Base-by-base conservation (phyloP, 176 grass and related monocot genomes). In the Eleusine indica region DNA sequence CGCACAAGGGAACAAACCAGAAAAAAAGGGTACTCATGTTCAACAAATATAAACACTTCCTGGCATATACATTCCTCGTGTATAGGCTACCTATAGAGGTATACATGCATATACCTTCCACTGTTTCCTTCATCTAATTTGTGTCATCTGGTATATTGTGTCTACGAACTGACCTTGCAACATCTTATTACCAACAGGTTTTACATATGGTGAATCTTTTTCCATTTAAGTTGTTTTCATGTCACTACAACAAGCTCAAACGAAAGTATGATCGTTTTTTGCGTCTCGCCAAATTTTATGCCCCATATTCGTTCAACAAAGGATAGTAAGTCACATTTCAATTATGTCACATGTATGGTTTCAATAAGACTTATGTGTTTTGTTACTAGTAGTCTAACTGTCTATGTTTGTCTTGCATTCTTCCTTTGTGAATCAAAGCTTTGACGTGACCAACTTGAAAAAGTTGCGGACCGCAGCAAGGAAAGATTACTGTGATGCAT, bases 251-350 rank as follows among this genome's bases (percentile, higher is more conserved):
- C 2, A 79, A 63, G 10, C 30, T 72, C 15, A 86, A 42, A 5
- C 56, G 75, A n/a, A 71, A 10, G 42, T 79, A 65, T 21, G 72
- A 25, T 9, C 38, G 28, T 15, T 52, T 79, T 17, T 71, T 71
- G 67, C 42, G 48, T 37, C 0, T 72, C 25, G 75, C 57, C 5
- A 85, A 79, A 42, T 46, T 85, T 2, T 85, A 72, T 30, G 75
- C 75, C 25, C 75, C 83, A 3, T 85, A 51, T 21, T 66, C 32
- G 5, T 85, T 85, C 54, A 79, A 79, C 83, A 85, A 79, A 78
- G 67, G 75, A 79, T 28, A 75, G 75, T 85, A 43, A 85, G 83
- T 22, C 19, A 4, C 9, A 35, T 10, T 46, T 46, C 1, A 66
- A 12, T 35, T 66, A 25, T 25, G 63, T 29, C 14, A 16, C 6